A percentile compares a stretch with the other conserved stretches of the same genome.
Evolutionary conservation across 176 grass and related monocot species (phyloP).

Genomic region (Oryza brachyantha): DNA sequence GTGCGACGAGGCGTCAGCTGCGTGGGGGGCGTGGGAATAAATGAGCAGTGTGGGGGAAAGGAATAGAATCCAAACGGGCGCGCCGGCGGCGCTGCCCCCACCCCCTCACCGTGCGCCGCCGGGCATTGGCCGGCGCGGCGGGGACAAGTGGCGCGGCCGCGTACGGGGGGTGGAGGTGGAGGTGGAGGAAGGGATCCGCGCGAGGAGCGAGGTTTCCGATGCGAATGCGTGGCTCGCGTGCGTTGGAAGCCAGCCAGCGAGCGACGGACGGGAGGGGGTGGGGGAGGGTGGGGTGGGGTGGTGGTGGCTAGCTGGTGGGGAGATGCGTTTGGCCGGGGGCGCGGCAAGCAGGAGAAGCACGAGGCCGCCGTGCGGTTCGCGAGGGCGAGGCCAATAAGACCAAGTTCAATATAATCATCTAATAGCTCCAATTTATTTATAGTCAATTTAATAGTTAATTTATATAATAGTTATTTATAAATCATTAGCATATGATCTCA

Average conservation of each 20-base stretch:
- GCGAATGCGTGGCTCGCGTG: constrained; percentile 34
- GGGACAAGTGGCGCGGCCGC: not conserved
- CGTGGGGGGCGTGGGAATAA: constrained; percentile 34
- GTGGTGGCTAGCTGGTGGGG: not conserved
- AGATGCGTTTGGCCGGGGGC: not conserved
- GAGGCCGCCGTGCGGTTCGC: not conserved
- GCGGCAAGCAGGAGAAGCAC: not conserved
- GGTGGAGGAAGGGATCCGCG: constrained; percentile 26
- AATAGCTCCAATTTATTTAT: too few species aligned
- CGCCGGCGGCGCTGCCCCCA: constrained; percentile 38
- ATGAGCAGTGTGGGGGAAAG: not conserved
- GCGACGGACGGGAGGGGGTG: too few species aligned
- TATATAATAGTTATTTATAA: too few species aligned
- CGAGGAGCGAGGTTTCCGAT: constrained; percentile 44
- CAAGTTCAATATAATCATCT: too few species aligned
- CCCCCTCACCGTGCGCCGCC: constrained; percentile 16
- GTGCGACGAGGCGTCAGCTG: constrained; percentile 8
- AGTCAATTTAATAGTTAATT: too few species aligned
- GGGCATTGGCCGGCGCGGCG: constrained; percentile 23
- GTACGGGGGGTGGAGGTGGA: constrained; percentile 28
- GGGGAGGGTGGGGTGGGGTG: not conserved
- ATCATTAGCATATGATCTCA: too few species aligned
- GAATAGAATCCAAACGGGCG: constrained; percentile 2
- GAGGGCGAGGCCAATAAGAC: too few species aligned
- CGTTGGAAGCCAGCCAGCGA: constrained; percentile 28